phyloP scores from a whole-genome alignment of 345 rosid genomes.

The Citrus cavaleriei region DNA sequence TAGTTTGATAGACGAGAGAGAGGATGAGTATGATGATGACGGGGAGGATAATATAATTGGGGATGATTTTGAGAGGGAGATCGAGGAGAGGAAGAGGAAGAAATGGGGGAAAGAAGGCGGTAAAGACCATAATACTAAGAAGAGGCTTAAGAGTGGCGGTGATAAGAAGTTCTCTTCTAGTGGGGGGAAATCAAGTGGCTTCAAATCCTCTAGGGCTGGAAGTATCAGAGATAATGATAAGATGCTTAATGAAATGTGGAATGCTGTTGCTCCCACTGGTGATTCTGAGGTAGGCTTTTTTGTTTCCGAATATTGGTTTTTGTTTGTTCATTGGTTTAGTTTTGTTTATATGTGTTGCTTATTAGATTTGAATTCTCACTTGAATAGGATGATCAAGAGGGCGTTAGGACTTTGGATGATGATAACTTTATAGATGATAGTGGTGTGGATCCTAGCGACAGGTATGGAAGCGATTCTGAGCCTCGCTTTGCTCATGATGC shows the following conservation, averaged over 20 bases:
- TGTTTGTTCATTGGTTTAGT: background rate
- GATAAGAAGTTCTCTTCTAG: slow-evolving; percentile 33
- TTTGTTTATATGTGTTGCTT: background rate
- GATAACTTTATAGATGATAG: slow-evolving; percentile 90
- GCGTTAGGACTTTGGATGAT: slow-evolving; percentile 78
- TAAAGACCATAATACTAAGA: slow-evolving; percentile 40
- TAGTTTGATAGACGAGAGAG: slow-evolving; percentile 47
- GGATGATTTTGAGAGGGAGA: slow-evolving; percentile 40
- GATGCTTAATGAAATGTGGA: slow-evolving; percentile 94
- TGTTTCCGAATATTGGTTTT: background rate
- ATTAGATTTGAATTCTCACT: background rate
- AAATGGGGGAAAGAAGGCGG: slow-evolving; percentile 29
- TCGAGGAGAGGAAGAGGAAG: slow-evolving; percentile 56
- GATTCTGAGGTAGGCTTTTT: slow-evolving; percentile 69
- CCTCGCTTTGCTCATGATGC: slow-evolving; percentile 55
- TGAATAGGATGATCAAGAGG: slow-evolving; percentile 84
- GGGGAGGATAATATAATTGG: slow-evolving; percentile 22
- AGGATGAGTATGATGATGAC: slow-evolving; percentile 23
- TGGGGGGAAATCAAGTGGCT: slow-evolving; percentile 36
- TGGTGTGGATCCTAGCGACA: slow-evolving; percentile 81
- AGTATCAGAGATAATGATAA: slow-evolving; percentile 48
- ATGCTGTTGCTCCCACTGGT: slow-evolving; percentile 63
- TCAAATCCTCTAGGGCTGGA: slow-evolving; percentile 31
- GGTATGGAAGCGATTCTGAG: slow-evolving; percentile 68
- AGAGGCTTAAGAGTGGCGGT: slow-evolving; percentile 28